Evolutionary conservation across 805 yeast species (phyloP).

Genomic region (Jamesozyma jinghongensis): DNA sequence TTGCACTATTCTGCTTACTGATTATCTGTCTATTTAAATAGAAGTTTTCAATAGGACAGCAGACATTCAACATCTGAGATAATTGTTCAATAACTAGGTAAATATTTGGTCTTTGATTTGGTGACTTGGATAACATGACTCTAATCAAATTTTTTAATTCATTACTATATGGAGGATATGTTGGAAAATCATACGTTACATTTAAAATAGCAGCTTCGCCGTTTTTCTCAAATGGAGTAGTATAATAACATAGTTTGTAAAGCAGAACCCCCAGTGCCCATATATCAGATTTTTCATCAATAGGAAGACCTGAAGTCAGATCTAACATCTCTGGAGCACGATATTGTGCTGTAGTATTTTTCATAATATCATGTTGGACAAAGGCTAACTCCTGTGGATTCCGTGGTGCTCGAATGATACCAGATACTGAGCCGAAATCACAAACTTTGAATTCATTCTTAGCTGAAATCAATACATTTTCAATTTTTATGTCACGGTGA

Average conservation of each 20-base stretch:
- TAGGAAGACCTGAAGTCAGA: constrained; percentile 54
- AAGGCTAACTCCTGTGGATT: constrained; percentile 49
- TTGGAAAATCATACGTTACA: constrained; percentile 45
- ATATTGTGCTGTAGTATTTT: constrained; percentile 79
- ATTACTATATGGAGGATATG: constrained; percentile 49
- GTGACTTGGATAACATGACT: constrained; percentile 54
- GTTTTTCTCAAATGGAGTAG: constrained; percentile 68
- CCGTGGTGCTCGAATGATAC: constrained; percentile 52
- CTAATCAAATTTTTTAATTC: constrained; percentile 56
- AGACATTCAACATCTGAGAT: constrained; percentile 47
- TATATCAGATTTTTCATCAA: constrained; percentile 74
- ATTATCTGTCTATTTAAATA: constrained; percentile 12
- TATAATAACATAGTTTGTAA: constrained; percentile 70
- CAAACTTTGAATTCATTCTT: constrained; percentile 57
- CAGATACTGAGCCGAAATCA: constrained; percentile 77
- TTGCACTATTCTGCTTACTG: too few species aligned
- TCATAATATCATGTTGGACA: constrained; percentile 60
- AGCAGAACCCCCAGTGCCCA: constrained; percentile 80
- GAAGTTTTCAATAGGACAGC: constrained; percentile 35
- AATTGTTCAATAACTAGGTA: constrained; percentile 63
- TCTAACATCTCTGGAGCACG: constrained; percentile 82
- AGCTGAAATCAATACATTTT: constrained; percentile 59
- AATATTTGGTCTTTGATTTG: constrained; percentile 63
- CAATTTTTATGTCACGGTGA: constrained; percentile 77
- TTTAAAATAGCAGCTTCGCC: constrained; percentile 57